Base-by-base conservation (phyloP, 306 rosid species). In the Gynostemma pentaphyllum region DNA sequence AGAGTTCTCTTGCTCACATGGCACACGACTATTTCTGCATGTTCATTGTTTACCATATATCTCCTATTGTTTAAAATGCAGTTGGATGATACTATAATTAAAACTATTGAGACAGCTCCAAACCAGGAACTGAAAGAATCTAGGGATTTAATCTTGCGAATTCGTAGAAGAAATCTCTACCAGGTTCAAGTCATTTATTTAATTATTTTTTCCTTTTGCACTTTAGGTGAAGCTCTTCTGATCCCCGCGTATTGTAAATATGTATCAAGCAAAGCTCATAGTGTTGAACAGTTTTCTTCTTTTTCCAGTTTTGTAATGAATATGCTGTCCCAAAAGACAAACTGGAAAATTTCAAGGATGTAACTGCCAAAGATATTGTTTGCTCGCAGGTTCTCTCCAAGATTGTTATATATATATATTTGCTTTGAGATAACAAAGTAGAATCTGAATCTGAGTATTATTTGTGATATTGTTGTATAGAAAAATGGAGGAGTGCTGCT, bases 251-350 rank as follows among this genome's bases (percentile, higher is more conserved):
- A 34, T 2, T 60, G 48, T 3, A 12, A 24, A 60, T 7, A 9
- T 39, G 19, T 60, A 5, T 44, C 19, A 11, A 21, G 6, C 21
- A 37, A 29, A 41, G 32, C 19, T 54, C 8, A 28, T 29, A 6
- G 13, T 39, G 34, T 12, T 22, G 7, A 7, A 59, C 13, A 3
- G 59, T 45, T 12, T 45, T 47, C 47, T 70, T 37, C 24, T 50
- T n/a, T 26, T 75, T 75, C 72, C 83, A 92, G 98, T 92, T 88
- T 51, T 88, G 96, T 72, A 92, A 88, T 27, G 95, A 88, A 70
- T 92, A 92, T 84, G 80, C 96, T n/a, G 94, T 92, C 53, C 98
- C 96, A 15, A 92, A 80, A 81, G 84, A 86, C 68, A 79, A 78
- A 77, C 62, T 88, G 64, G 90, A 86, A 37, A 67, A 86, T 66